These are phyloP conservation scores for Conringia planisiliqua DNA, from an alignment of 345 rosid species.

Conservation along the genomic window DNA sequence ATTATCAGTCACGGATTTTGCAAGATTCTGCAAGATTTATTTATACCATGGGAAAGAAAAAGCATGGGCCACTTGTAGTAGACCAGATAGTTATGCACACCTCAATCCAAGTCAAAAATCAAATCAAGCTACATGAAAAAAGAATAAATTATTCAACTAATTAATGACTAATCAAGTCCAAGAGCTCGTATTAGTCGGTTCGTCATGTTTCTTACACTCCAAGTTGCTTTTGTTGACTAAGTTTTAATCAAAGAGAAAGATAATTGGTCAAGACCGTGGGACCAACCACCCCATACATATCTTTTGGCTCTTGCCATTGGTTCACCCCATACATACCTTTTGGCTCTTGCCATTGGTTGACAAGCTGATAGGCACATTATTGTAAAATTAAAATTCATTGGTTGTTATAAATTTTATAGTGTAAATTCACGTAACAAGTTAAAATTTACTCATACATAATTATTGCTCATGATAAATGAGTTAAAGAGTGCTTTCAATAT, in stretches of 20 bases:
- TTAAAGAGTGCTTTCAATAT: neutral
- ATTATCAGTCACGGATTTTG: constrained; percentile 7
- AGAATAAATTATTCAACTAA: neutral
- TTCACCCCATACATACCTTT: neutral
- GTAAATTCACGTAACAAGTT: neutral
- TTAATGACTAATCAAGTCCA: neutral
- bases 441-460: neutral
- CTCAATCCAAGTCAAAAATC: constrained; percentile 17
- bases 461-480: too few species aligned
- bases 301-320: constrained; percentile 14
- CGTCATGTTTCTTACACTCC: constrained; percentile 13
- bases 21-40: constrained; percentile 13
- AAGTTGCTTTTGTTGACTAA: constrained; percentile 31
- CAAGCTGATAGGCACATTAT: constrained; percentile 4
- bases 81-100: neutral
- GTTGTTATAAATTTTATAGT: neutral
- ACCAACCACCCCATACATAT: constrained; percentile 1
- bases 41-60: neutral
- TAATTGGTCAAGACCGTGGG: constrained; percentile 9
- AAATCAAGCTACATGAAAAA: neutral
- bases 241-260: neutral
- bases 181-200: neutral
- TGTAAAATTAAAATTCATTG: neutral
- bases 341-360: constrained; percentile 9
- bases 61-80: constrained; percentile 24